Evolutionary conservation across 495 filamentous ascomycete species (phyloP), one percentile per base, ranked within the genome.

Genomic region (Trichoderma erinaceum): DNA sequence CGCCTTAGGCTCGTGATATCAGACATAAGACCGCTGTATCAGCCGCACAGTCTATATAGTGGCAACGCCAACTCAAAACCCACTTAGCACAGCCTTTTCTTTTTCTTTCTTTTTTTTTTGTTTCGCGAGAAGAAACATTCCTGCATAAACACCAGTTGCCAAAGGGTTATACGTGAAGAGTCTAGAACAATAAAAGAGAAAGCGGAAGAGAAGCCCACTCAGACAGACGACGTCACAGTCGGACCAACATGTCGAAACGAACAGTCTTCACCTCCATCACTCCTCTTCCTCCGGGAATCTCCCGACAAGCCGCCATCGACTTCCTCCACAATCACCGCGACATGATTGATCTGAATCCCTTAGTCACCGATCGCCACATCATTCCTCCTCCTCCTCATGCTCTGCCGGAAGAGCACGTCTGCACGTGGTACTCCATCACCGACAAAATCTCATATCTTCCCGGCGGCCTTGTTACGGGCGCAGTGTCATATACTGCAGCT

Each of bases 341-440:
- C 68, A 93, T 95, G 85, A 93, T 93, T 71, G 88, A 91, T 56
- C 80, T 93, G 32, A 95, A 93, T 75, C 91, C 91, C 0, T 82
- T 93, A 8, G 90, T 95, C 64, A 84, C 88, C 61, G 84, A 88
- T 46, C 84, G 89, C 50, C 82, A 87, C 67, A 82, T 82, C 0
- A 88, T 88, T 75, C 81, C 81, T 27, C 80, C 89, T 0, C 90
- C 90, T 0, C 72, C 78, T 15, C 81, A 88, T 73, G 87, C 89
- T 8, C 71, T 79, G 7, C 75, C 84, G 10, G 91, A 95, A 69
- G 89, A 92, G 75, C 83, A 78, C 63, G 80, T 87, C 67, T 89
- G 84, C 67, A 79, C 78, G 8, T 95, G 91, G 91, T 92, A 92
- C 74, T 82, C 81, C 35, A 76, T 91, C 66, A 89, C 85, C 29